phyloP scores from a whole-genome alignment of 2,329 filamentous ascomycete species.

The Coniochaeta hoffmannii region DNA sequence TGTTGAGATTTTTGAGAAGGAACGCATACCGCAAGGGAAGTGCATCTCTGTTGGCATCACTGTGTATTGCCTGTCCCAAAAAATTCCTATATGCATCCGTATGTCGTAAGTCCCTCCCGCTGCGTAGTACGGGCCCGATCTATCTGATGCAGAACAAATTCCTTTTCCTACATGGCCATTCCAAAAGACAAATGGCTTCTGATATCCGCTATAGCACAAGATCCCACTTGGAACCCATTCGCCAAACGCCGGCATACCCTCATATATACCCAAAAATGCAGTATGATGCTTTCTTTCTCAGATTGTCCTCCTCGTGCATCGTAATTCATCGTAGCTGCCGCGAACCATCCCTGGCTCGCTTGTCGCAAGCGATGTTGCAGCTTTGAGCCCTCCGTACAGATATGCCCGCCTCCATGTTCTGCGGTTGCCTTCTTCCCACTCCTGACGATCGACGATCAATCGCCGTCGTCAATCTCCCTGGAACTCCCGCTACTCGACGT shows the following conservation, averaged over 20 bases:
- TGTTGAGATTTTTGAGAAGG: too few relatives aligned
- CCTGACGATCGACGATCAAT: not conserved
- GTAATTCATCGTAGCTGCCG: not conserved
- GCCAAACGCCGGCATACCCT: not conserved
- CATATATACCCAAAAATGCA: not conserved
- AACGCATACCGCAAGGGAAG: not conserved
- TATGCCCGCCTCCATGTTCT: not conserved
- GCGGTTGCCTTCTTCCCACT: not conserved
- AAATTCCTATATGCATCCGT: not conserved
- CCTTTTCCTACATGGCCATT: not conserved
- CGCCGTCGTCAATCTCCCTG: not conserved
- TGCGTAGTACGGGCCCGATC: not conserved
- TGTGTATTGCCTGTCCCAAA: not conserved
- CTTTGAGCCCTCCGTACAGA: not conserved
- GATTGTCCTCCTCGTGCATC: not conserved
- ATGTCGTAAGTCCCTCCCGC: not conserved
- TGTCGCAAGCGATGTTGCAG: not conserved
- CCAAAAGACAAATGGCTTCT: not conserved
- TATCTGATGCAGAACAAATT: not conserved
- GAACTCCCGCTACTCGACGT: slow-evolving; percentile 16
- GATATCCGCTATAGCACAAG: not conserved
- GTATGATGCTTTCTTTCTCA: not conserved
- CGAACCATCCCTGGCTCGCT: not conserved
- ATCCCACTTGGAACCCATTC: not conserved
- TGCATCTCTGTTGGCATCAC: not conserved